Conservation (phyloP, 2,329 filamentous ascomycete genomes). For the Pestalotiopsis sp. region DNA sequence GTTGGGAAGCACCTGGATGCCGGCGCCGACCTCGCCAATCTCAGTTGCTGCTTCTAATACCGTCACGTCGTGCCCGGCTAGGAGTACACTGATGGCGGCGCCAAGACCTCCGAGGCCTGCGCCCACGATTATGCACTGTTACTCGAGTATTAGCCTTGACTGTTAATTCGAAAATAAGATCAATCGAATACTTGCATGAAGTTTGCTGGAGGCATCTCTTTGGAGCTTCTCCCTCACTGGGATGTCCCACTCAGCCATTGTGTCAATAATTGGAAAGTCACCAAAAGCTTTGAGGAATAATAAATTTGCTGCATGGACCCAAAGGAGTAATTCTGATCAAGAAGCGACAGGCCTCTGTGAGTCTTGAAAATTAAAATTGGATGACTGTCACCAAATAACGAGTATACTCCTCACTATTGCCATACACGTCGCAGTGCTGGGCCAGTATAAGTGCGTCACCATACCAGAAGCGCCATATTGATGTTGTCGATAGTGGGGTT, state of each 20-base stretch:
- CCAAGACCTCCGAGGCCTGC: slow-evolving; percentile 56
- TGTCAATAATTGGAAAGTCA: background rate
- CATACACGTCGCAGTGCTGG: background rate
- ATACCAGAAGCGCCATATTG: background rate
- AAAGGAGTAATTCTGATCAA: background rate
- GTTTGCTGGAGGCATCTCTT: slow-evolving; percentile 19
- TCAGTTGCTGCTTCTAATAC: slow-evolving; percentile 47
- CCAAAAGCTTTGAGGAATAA: background rate
- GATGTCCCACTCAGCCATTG: slow-evolving; percentile 1
- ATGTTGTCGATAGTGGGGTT: background rate
- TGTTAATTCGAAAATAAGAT: background rate
- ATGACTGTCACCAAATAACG: background rate
- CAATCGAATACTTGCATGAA: slow-evolving; percentile 17
- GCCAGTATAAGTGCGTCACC: background rate
- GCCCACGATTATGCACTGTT: slow-evolving; percentile 52
- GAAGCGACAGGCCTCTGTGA: background rate
- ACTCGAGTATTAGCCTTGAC: background rate
- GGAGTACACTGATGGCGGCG: slow-evolving; percentile 45
- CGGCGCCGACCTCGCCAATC: slow-evolving; percentile 49
- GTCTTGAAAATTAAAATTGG: background rate
- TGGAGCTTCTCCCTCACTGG: slow-evolving; percentile 15
- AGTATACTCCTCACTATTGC: background rate
- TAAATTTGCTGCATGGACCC: too few relatives aligned
- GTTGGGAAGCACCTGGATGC: slow-evolving; percentile 51
- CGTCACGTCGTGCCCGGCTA: slow-evolving; percentile 46